Base-by-base conservation (phyloP, 2,329 filamentous ascomycete species). In the Cyphellophora attinorum region DNA sequence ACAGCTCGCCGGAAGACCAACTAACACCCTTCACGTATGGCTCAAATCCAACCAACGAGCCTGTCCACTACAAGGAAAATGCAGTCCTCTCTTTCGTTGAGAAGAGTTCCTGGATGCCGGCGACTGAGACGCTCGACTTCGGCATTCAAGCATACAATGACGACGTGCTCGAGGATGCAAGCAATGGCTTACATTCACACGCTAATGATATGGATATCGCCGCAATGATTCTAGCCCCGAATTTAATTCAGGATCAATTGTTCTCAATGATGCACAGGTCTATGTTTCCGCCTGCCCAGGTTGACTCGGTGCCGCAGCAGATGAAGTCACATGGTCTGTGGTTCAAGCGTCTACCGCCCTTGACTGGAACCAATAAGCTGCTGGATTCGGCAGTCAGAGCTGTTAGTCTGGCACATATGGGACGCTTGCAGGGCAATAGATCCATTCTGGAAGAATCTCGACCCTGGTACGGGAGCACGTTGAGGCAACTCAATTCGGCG, bases 391-490 rank as follows among this genome's bases (percentile, higher is more conserved):
- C 53, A 2, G 33, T 57, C 14, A 48, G 48, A 31, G 51, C 51
- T 30, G 41, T 57, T 17, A 53, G 51, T 13, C 39, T 51, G 8
- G 47, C 52, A 6, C 54, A 55, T 38, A 42, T 57, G 30, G 51
- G 50, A 5, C 45, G 49, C 14, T 33, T 42, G 3, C 44, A 53
- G 18, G 34, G 41, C 30, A 39, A 40, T 10, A 48, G 54, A 23
- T 14, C 21, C 2, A 44, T 39, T 3, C 39, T 56, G 5, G 42
- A 51, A 35, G 44, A 51, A 29, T 53, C 54, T 8, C 46, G 52
- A 21, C 47, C 45, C n/a, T 51, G 49, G 29, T 59, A 61, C 37
- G 49, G 52, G 4, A 35, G 51, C 13, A 49, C 57, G 2, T 43
- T 62, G 11, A 34, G 47, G 2, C 48, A 53, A 21, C 46, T 60